phyloP scores from a whole-genome alignment of 345 rosid species.

The Firmiana major region DNA sequence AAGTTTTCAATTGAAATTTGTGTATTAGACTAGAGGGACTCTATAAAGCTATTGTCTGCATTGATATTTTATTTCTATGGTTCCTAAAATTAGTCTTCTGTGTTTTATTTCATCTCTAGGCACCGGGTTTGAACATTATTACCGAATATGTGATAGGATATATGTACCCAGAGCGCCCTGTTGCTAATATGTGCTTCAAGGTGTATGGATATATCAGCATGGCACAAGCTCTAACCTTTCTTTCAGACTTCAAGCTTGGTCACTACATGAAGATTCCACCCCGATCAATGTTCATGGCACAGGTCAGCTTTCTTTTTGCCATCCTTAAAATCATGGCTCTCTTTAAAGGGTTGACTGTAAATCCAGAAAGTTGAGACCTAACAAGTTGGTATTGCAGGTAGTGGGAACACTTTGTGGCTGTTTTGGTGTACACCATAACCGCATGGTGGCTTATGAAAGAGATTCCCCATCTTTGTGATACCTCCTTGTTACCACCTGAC shows the following conservation, averaged over 20 bases:
- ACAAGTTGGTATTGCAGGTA: constrained; percentile 35
- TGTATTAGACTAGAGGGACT: neutral
- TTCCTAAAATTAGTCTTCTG: neutral
- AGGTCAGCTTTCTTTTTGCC: constrained; percentile 30
- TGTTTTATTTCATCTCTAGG: neutral
- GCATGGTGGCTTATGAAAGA: constrained; percentile 89
- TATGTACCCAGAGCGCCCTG: constrained; percentile 72
- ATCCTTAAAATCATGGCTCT: neutral
- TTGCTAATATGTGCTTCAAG: constrained; percentile 94
- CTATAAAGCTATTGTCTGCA: neutral
- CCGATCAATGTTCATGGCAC: constrained; percentile 77
- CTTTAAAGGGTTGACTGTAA: neutral
- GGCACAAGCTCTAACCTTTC: constrained; percentile 66
- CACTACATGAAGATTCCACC: constrained; percentile 97
- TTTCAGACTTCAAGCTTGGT: constrained; percentile 75
- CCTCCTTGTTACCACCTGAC: constrained; percentile 38
- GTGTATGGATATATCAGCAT: constrained; percentile 85
- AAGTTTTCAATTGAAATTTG: neutral
- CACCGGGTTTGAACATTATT: constrained; percentile 75
- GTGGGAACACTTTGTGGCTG: constrained; percentile 63
- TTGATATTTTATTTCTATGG: neutral
- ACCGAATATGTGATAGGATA: constrained; percentile 83
- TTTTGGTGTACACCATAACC: constrained; percentile 47
- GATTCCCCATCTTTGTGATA: constrained; percentile 64
- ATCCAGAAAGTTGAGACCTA: neutral